Percentiles rank a stretch among this genome's conserved stretches.
Conservation (phyloP, 495 filamentous ascomycete genomes). For the Aspergillus leporis region DNA sequence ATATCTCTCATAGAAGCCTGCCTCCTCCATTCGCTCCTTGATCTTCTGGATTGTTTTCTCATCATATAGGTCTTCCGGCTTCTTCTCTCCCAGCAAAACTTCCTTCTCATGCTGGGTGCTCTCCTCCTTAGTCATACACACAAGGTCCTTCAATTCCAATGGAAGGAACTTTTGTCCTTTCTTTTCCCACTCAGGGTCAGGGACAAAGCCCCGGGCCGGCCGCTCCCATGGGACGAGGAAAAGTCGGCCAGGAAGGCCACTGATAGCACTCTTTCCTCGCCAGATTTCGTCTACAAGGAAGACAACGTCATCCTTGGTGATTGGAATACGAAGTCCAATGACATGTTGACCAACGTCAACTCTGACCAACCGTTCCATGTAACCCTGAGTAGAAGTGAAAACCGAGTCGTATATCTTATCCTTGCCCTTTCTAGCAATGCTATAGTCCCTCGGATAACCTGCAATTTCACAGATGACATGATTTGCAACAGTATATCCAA, state of each 20-base stretch:
- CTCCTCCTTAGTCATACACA: conserved; percentile 97
- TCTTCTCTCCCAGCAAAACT: conserved; percentile 69
- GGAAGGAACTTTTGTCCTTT: conserved; percentile 71
- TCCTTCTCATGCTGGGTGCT: conserved; percentile 76
- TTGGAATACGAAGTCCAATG: conserved; percentile 70
- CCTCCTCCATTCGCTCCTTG: conserved; percentile 61
- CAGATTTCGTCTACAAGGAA: conserved; percentile 91
- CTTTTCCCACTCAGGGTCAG: conserved; percentile 41
- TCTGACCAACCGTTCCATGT: conserved; percentile 70
- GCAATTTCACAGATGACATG: conserved; percentile 86
- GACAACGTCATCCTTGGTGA: conserved; percentile 76
- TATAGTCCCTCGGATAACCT: conserved; percentile 84
- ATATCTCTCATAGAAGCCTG: conserved; percentile 55
- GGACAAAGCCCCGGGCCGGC: conserved; percentile 52
- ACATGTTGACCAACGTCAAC: conserved; percentile 57
- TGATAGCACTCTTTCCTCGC: conserved; percentile 78
- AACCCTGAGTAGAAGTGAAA: conserved; percentile 66
- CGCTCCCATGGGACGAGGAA: conserved; percentile 73
- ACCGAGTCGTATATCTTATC: conserved; percentile 91
- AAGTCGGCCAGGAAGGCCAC: conserved; percentile 74
- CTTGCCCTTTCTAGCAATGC: conserved; percentile 68
- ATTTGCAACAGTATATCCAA: conserved; percentile 88
- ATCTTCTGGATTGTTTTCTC: conserved; percentile 62
- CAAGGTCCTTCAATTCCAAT: conserved; percentile 68
- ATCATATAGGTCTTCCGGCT: conserved; percentile 71